Percentiles rank a stretch among this genome's conserved stretches.
phyloP scores from a whole-genome alignment of 2,329 filamentous ascomycete genomes.

The Gremmenia infestans region DNA sequence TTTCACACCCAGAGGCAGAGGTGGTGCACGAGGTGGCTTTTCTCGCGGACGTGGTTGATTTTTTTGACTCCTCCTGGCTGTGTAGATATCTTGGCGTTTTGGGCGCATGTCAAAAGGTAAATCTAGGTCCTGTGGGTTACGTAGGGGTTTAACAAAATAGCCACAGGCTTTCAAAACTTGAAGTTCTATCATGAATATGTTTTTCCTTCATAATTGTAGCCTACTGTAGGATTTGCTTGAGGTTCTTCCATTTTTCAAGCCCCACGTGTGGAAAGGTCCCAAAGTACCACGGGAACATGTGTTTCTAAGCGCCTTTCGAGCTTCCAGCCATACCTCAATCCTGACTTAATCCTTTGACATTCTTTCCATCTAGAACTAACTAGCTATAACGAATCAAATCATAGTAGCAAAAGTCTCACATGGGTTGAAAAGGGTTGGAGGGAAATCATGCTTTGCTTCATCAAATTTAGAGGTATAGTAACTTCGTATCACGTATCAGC shows the following conservation, averaged over 20 bases:
- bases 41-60: conserved; percentile 28
- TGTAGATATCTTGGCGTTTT: conserved; percentile 27
- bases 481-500: background rate
- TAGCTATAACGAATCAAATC: background rate
- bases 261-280: too few species aligned
- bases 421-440: background rate
- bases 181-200: background rate
- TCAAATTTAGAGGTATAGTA: background rate
- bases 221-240: too few species aligned
- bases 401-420: background rate
- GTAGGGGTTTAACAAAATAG: conserved; percentile 10
- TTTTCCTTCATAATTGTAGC: too few species aligned
- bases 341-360: too few species aligned
- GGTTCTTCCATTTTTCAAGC: background rate
- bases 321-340: too few species aligned
- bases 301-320: too few species aligned
- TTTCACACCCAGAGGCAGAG: conserved; percentile 30
- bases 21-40: conserved; percentile 29
- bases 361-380: too few species aligned
- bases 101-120: conserved; percentile 14
- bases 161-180: background rate
- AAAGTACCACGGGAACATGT: too few species aligned
- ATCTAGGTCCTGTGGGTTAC: conserved; percentile 8
- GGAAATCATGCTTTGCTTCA: background rate
- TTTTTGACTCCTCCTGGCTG: conserved; percentile 2